A percentile compares a stretch with the other conserved stretches of the same genome.
Evolutionary conservation across 2,329 filamentous ascomycete genomes (phyloP).

Genomic region (Fusarium domesticum): DNA sequence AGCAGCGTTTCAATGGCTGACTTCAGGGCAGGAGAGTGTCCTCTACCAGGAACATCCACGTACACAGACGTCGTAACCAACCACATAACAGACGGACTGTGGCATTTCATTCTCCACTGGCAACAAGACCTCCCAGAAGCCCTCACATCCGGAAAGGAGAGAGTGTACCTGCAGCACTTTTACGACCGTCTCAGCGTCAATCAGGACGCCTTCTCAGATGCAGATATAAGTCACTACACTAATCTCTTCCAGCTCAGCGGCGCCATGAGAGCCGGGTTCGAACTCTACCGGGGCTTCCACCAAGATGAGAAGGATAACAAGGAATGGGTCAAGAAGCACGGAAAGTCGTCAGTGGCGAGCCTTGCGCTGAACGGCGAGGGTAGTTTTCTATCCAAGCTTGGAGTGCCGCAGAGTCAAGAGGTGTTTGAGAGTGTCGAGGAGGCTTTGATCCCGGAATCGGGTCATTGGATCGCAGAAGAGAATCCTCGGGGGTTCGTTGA

Average conservation of each 20-base stretch:
- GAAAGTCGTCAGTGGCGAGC: slow-evolving; percentile 10
- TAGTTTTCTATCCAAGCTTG: slow-evolving; percentile 9
- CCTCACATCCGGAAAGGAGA: slow-evolving; percentile 7
- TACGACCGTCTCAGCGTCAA: slow-evolving; percentile 10
- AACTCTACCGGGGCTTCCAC: slow-evolving; percentile 4
- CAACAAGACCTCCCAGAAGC: slow-evolving; percentile 9
- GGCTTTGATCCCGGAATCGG: slow-evolving; percentile 5
- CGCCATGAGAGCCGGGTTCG: slow-evolving; percentile 5
- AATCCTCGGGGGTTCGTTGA: slow-evolving; percentile 7
- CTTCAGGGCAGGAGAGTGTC: slow-evolving; percentile 3
- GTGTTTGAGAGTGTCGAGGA: slow-evolving; percentile 3
- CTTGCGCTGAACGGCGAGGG: slow-evolving; percentile 8
- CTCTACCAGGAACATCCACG: slow-evolving; percentile 1
- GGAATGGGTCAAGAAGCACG: slow-evolving; percentile 13
- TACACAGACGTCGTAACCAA: slow-evolving; percentile 6
- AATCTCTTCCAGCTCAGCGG: slow-evolving; percentile 2
- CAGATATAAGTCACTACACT: slow-evolving; percentile 2
- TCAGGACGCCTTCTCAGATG: slow-evolving; percentile 8
- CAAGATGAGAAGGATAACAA: slow-evolving; percentile 10
- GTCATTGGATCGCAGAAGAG: slow-evolving; percentile 12
- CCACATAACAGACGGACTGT: slow-evolving; percentile 1
- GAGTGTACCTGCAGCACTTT: slow-evolving; percentile 10
- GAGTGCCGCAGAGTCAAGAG: slow-evolving; percentile 6
- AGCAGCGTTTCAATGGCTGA: not conserved
- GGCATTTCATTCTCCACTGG: slow-evolving; percentile 9